Evolutionary conservation across 257 asterid genomes (phyloP), one percentile per base, ranked within the genome.

Genomic region (Jasminum sambac): DNA sequence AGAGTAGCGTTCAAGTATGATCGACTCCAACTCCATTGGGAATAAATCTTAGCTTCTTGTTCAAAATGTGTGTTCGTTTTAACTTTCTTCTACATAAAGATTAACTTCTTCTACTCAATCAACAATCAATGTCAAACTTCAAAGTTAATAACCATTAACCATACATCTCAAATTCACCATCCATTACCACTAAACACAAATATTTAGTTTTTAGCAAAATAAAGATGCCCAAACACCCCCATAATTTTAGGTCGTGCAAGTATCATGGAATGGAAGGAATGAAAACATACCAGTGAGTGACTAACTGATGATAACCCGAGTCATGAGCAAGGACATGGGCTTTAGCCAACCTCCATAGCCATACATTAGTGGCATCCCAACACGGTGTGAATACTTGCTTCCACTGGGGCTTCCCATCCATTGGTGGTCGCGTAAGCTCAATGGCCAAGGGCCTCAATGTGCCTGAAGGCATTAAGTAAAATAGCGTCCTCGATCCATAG

Each of bases 341-440:
- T 76, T 84, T 90, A 23, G 98, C 98, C 6, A 90, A 43, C 74
- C 83, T 81, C 96, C 96, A 90, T 6, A 92, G 64, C 96, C 98
- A 92, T 25, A 76, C 30, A 59, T 83, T 81, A 11, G 96, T 86
- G 63, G 98, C 78, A 8, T 81, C 75, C 87, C 91, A 80, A 38
- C 66, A 16, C 4, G 82, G 87, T 19, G 5, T 9, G 67, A 42
- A 90, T 11, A 85, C 90, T 41, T 80, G 36, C 68, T 72, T 86
- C 96, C 96, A 90, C n/a, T 81, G 87, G 3, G 89, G 92, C 77
- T 86, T 86, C 4, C 77, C 96, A 5, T 74, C 76, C 0, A 72
- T 30, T 1, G 87, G 88, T 6, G 96, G 98, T 0, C 92, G 84
- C 43, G 89, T 81, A 40, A 92, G 76, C 87, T 90, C 98, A 46